A percentile compares a stretch with the other conserved stretches of the same genome.
These are phyloP conservation scores for Oryza meridionalis DNA, from an alignment of 176 grass and related monocot species.

Conservation along the genomic window DNA sequence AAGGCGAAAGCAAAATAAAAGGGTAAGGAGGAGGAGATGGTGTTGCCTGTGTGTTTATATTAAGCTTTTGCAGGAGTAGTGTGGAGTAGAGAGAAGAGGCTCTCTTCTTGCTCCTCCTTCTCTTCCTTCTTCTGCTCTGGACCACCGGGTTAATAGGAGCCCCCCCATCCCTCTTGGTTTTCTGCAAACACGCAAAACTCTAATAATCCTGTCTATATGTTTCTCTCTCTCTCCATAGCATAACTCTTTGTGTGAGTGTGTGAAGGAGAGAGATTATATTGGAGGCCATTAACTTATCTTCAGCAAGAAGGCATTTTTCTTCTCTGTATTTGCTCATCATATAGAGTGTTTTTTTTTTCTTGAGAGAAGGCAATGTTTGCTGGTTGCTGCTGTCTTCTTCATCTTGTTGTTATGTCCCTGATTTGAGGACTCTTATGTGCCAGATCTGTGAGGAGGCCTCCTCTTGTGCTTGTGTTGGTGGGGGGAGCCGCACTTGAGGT, in stretches of 20 bases:
- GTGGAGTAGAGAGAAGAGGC: background rate
- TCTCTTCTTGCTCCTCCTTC: constrained; percentile 19
- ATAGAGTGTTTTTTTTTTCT: background rate
- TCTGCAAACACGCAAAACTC: constrained; percentile 31
- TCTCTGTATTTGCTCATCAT: constrained; percentile 27
- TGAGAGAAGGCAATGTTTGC: background rate
- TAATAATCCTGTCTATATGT: constrained; percentile 2
- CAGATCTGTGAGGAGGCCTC: constrained; percentile 52
- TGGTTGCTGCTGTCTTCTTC: background rate
- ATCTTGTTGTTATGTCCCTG: constrained; percentile 34
- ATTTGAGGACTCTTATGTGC: constrained; percentile 47
- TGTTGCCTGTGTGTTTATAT: constrained; percentile 14
- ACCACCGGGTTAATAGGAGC: constrained; percentile 30
- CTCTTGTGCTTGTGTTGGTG: constrained; percentile 31
- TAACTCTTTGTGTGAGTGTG: constrained; percentile 13
- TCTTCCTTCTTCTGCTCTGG: constrained; percentile 15
- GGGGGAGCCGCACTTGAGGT: constrained; percentile 18
- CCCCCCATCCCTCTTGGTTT: constrained; percentile 24
- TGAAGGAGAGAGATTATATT: constrained; percentile 28
- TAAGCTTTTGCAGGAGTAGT: constrained; percentile 5
- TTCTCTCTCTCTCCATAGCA: background rate
- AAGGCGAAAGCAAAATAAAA: constrained; percentile 9
- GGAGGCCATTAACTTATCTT: constrained; percentile 31
- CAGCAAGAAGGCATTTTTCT: constrained; percentile 17
- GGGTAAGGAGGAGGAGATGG: constrained; percentile 22